These are phyloP conservation scores for Euphorbia pulcherrima DNA, from an alignment of 345 rosid genomes.

Conservation along the genomic window DNA sequence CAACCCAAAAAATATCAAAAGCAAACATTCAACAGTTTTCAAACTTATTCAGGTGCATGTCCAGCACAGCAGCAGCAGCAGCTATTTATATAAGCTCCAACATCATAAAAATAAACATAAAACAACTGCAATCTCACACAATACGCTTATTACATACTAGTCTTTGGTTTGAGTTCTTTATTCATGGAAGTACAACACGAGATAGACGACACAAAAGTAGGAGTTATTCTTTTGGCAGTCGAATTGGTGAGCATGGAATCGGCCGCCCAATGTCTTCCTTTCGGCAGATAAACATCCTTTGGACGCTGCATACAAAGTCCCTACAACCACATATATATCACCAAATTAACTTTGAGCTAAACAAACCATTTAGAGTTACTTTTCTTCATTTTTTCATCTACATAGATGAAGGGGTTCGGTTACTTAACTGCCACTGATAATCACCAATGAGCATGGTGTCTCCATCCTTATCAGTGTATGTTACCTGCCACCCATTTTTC, in stretches of 20 bases:
- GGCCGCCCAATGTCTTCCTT: conserved; percentile 25
- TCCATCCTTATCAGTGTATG: conserved; percentile 34
- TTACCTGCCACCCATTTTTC: conserved; percentile 39
- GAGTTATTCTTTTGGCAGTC: conserved; percentile 9
- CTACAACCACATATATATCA: conserved; percentile 23
- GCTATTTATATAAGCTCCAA: neutral
- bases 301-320: conserved; percentile 30
- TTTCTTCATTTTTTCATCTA: neutral
- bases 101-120: neutral
- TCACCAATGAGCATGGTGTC: conserved; percentile 36
- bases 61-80: neutral
- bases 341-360: neutral
- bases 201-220: conserved; percentile 5
- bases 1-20: no score
- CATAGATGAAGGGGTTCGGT: neutral
- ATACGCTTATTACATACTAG: neutral
- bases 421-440: conserved; percentile 46
- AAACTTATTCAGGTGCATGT: neutral
- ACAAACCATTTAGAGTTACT: neutral
- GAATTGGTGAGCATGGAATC: conserved; percentile 26
- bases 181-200: neutral
- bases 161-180: neutral
- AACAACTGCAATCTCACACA: conserved; percentile 5
- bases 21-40: neutral
- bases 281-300: conserved; percentile 31